These are phyloP conservation scores for Taphrina wiesneri DNA, from an alignment of 1,139 yeast species.

Conservation along the genomic window DNA sequence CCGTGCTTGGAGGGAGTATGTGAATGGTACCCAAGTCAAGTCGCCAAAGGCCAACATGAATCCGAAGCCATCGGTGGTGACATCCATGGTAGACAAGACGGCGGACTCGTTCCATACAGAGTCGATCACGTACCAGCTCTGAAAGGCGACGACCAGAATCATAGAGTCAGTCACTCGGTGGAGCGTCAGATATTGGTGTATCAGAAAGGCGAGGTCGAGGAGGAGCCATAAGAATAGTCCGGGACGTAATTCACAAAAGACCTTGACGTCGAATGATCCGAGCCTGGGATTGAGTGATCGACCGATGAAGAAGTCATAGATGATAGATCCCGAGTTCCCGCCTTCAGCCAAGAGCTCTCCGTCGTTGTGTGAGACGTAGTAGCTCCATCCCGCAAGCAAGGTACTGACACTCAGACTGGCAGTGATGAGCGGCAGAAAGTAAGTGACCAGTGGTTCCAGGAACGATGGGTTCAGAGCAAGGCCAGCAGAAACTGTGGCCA, in stretches of 20 bases:
- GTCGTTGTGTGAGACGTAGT: conserved; percentile 60
- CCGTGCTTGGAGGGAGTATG: conserved; percentile 82
- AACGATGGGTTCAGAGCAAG: conserved; percentile 58
- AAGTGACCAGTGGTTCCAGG: conserved; percentile 73
- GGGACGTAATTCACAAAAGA: conserved; percentile 92
- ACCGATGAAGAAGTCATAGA: conserved; percentile 97
- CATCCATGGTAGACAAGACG: conserved; percentile 87
- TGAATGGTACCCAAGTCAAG: conserved; percentile 88
- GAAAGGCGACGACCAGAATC: conserved; percentile 65
- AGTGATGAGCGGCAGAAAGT: conserved; percentile 62
- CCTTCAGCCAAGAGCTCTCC: conserved; percentile 74
- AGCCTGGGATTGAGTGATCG: conserved; percentile 91
- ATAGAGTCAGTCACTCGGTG: conserved; percentile 74
- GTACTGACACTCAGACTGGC: conserved; percentile 67
- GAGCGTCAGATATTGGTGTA: conserved; percentile 60
- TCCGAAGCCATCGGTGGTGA: conserved; percentile 95
- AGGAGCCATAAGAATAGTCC: conserved; percentile 86
- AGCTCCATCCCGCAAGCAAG: conserved; percentile 63
- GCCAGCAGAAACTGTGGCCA: conserved; percentile 35
- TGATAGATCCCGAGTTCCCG: conserved; percentile 73
- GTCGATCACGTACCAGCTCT: conserved; percentile 81
- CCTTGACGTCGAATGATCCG: conserved; percentile 80
- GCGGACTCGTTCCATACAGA: conserved; percentile 93
- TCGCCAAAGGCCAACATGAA: conserved; percentile 96
- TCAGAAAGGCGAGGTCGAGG: conserved; percentile 75